A percentile compares a stretch with the other conserved stretches of the same genome.
phyloP scores from a whole-genome alignment of 768 basidiomycete species.

The Amanita exitialis region DNA sequence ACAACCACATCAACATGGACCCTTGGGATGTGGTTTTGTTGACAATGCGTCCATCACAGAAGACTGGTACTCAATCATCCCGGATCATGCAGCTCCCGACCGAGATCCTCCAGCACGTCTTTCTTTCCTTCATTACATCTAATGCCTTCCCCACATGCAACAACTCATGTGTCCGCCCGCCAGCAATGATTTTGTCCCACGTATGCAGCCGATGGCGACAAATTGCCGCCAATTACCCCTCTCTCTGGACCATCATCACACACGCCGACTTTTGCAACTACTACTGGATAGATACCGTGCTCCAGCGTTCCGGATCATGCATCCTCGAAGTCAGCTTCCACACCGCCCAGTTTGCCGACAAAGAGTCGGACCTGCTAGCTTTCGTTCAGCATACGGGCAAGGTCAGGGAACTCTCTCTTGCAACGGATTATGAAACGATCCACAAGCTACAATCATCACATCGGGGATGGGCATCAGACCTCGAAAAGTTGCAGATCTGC shows the following conservation, averaged over 20 bases:
- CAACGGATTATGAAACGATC: neutral
- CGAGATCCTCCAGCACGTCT: neutral
- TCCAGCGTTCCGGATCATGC: neutral
- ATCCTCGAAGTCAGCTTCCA: neutral
- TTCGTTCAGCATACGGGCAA: neutral
- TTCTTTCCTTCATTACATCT: neutral
- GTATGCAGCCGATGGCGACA: conserved; percentile 4
- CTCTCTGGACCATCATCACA: conserved; percentile 1
- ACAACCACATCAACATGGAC: neutral
- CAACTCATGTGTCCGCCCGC: neutral
- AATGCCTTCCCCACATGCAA: neutral
- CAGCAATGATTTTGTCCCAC: neutral
- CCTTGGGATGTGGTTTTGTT: neutral
- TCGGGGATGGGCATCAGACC: neutral
- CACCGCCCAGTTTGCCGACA: neutral
- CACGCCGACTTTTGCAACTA: neutral
- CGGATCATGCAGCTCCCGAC: neutral
- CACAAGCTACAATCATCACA: neutral
- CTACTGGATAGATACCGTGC: neutral
- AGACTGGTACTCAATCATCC: neutral
- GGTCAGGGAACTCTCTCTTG: neutral
- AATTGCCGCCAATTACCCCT: neutral
- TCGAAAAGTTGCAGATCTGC: neutral
- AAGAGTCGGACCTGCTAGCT: neutral
- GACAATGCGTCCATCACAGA: neutral